These are phyloP conservation scores for Bothriochloa decipiens DNA, from an alignment of 176 grass and related monocot species.

Conservation along the genomic window DNA sequence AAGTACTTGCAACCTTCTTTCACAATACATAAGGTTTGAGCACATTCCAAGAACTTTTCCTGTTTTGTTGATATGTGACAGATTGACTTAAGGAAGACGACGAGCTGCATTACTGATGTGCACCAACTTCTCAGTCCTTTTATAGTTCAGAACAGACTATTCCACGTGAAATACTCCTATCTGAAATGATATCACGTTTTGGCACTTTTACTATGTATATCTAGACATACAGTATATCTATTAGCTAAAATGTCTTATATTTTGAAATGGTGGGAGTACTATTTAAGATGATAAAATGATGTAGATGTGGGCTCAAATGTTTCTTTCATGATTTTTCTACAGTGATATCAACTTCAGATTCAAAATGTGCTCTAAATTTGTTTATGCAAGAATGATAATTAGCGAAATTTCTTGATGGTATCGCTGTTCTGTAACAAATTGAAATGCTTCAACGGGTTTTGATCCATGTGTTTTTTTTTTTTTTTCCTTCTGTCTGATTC, in stretches of 20 bases:
- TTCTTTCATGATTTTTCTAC: neutral
- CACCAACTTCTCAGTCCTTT: neutral
- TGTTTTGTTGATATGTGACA: neutral
- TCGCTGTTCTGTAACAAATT: neutral
- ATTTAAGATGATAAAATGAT: neutral
- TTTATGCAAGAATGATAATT: neutral
- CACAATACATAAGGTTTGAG: conserved; percentile 93
- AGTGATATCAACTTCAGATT: neutral
- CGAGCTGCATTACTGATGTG: neutral
- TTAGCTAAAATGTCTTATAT: no score
- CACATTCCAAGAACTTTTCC: neutral
- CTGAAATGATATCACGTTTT: no score
- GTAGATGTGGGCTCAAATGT: neutral
- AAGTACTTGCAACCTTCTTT: conserved; percentile 90
- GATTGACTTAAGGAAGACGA: neutral
- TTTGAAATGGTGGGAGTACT: neutral
- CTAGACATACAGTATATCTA: no score
- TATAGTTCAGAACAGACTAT: neutral
- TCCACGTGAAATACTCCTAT: neutral
- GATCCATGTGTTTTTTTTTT: neutral
- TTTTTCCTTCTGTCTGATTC: neutral
- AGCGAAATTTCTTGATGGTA: neutral
- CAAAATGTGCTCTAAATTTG: neutral
- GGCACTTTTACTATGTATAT: no score
- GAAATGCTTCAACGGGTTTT: neutral